These are phyloP conservation scores for Lanmaoa pseudosensibilis DNA, from an alignment of 768 basidiomycete species.

Conservation along the genomic window DNA sequence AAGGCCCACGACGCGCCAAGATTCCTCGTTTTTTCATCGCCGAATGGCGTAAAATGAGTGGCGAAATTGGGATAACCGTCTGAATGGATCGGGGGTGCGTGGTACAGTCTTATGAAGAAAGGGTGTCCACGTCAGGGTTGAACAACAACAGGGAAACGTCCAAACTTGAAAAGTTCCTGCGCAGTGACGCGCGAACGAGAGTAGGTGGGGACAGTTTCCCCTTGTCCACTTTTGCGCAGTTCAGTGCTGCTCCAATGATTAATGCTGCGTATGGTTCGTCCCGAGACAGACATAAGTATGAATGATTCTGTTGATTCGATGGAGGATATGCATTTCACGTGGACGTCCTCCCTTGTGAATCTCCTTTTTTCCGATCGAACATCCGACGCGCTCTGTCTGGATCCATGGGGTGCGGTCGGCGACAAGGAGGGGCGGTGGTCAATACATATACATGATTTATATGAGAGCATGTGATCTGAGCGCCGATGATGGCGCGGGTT, in stretches of 20 bases:
- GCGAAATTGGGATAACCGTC: background rate
- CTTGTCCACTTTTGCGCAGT: conserved; percentile 2
- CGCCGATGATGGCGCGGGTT: background rate
- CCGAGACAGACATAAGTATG: background rate
- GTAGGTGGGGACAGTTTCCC: background rate
- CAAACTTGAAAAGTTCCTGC: background rate
- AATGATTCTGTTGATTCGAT: background rate
- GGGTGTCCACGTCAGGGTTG: background rate
- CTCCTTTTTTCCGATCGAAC: background rate
- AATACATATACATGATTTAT: background rate
- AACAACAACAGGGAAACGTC: background rate
- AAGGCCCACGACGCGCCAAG: background rate
- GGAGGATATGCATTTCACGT: background rate
- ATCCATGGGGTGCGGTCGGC: conserved; percentile 2
- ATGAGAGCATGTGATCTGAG: background rate
- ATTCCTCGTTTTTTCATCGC: background rate
- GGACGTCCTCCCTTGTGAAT: too few relatives aligned
- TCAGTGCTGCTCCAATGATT: background rate
- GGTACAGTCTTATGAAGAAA: conserved; percentile 3
- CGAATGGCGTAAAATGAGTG: background rate
- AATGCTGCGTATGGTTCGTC: background rate
- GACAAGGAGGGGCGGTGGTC: conserved; percentile 1
- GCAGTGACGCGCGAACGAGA: background rate
- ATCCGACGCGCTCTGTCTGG: background rate
- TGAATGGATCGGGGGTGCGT: background rate